phyloP scores from a whole-genome alignment of 495 filamentous ascomycete genomes.

The Letharia lupina region DNA sequence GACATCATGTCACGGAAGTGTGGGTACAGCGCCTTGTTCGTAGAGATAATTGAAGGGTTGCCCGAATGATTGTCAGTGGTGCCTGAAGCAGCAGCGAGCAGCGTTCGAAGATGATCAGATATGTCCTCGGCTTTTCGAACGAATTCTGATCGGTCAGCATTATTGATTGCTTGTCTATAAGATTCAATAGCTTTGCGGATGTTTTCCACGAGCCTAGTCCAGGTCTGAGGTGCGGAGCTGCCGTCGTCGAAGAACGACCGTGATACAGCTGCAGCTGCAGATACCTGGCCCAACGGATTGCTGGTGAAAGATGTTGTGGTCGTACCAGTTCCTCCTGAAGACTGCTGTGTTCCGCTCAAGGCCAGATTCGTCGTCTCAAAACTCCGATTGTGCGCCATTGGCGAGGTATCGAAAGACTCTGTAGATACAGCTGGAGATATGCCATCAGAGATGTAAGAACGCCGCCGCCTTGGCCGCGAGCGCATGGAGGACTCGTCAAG shows the following conservation, averaged over 20 bases:
- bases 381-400: slow-evolving; percentile 35
- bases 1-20: slow-evolving; percentile 99
- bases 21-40: slow-evolving; percentile 91
- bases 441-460: slow-evolving; percentile 58
- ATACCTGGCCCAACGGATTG: slow-evolving; percentile 46
- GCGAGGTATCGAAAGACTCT: slow-evolving; percentile 67
- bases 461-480: slow-evolving; percentile 50
- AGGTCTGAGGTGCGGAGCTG: slow-evolving; percentile 64
- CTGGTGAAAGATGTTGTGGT: slow-evolving; percentile 60
- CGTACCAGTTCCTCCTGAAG: slow-evolving; percentile 47
- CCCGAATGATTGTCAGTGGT: slow-evolving; percentile 98
- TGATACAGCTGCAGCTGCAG: slow-evolving; percentile 50
- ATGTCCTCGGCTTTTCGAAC: slow-evolving; percentile 91
- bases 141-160: slow-evolving; percentile 75
- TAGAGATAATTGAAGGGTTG: slow-evolving; percentile 96
- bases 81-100: slow-evolving; percentile 90
- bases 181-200: slow-evolving; percentile 82
- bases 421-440: slow-evolving; percentile 86
- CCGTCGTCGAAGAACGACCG: slow-evolving; percentile 82
- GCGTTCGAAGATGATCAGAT: slow-evolving; percentile 85
- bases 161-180: slow-evolving; percentile 77
- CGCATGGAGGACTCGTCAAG: slow-evolving; percentile 59
- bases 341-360: slow-evolving; percentile 33
- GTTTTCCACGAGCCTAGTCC: slow-evolving; percentile 80
- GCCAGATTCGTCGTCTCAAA: slow-evolving; percentile 43